Percentiles rank a stretch among this genome's conserved stretches.
phyloP scores from a whole-genome alignment of 2,329 filamentous ascomycete genomes.

The Epichloe coenophiala region DNA sequence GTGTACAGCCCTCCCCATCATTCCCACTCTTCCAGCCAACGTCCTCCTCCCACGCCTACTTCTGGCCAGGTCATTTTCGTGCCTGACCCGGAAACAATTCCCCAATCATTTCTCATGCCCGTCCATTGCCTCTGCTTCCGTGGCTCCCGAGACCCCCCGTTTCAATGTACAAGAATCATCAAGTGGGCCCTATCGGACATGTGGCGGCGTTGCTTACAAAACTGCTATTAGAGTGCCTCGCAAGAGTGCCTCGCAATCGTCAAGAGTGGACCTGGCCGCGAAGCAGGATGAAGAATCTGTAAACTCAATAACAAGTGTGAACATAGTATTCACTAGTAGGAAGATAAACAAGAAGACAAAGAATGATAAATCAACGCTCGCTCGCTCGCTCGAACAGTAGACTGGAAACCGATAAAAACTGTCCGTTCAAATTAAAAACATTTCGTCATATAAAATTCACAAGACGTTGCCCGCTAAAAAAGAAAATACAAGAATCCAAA shows the following conservation, averaged over 20 bases:
- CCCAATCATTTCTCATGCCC: not conserved
- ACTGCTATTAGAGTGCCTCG: not conserved
- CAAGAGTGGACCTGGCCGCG: not conserved
- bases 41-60: not conserved
- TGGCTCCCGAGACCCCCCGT: not conserved
- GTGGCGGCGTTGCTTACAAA: not conserved
- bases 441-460: not conserved
- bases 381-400: constrained; percentile 1
- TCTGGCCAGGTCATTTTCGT: not conserved
- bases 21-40: not conserved
- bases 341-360: not conserved
- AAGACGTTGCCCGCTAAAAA: not conserved
- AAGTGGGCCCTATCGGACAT: constrained; percentile 1
- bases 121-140: not conserved
- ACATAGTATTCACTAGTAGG: not conserved
- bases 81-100: not conserved
- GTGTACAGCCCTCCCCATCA: not conserved
- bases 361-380: constrained; percentile 2
- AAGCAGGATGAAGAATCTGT: not conserved
- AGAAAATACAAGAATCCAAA: not conserved
- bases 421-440: not conserved
- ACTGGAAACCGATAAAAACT: not conserved
- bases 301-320: not conserved
- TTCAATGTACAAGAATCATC: constrained; percentile 3
- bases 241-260: not conserved